Base-by-base conservation (phyloP, 2,329 filamentous ascomycete genomes). In the Diaporthe vexans region DNA sequence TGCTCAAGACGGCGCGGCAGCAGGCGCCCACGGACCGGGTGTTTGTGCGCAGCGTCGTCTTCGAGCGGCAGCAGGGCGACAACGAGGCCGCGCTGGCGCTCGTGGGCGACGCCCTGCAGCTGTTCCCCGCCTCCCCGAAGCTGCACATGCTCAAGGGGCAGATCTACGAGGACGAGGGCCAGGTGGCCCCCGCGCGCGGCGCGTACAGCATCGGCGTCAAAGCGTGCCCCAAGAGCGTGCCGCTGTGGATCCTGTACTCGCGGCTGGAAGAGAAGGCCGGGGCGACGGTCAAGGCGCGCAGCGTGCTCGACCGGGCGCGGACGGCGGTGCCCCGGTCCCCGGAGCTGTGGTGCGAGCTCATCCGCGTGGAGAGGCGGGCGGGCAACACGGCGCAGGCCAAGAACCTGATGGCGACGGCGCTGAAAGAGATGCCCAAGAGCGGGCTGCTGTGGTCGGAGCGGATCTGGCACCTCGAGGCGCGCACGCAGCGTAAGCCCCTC, bases 101-200 rank as follows among this genome's bases (percentile, higher is more conserved):
- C 15, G 94, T 94, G 57, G 94, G 95, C 75, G 93, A 97, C 81
- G 97, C 93, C 1, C 86, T 99, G 48, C 93, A 95, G 77, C 89
- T 94, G 13, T 99, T 97, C 85, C 96, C 97, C 0, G 90, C 92
- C 58, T 91, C 93, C 17, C 89, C 94, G 70, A 98, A 98, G 84
- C 88, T 99, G 33, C 98, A 96, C 93, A 98, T 98, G 94, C 94
- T 98, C 87, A 99, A 99, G 85, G 97, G 97, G 0, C 97, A 99
- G 81, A 97, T 98, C 76, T 99, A 99, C 87, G 94, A 98, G 81
- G 90, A 92, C 57, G 89, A 95, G 61, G 92, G 90, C 78, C 95
- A 95, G 84, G 85, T 93, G 19, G 92, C 93, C 0, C 94, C 97
- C 83, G 97, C 97, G 4, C 91, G 97, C 61, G 95, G 98, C 82